These are phyloP conservation scores for Cicer cuneatum DNA, from an alignment of 306 rosid genomes.

Conservation along the genomic window DNA sequence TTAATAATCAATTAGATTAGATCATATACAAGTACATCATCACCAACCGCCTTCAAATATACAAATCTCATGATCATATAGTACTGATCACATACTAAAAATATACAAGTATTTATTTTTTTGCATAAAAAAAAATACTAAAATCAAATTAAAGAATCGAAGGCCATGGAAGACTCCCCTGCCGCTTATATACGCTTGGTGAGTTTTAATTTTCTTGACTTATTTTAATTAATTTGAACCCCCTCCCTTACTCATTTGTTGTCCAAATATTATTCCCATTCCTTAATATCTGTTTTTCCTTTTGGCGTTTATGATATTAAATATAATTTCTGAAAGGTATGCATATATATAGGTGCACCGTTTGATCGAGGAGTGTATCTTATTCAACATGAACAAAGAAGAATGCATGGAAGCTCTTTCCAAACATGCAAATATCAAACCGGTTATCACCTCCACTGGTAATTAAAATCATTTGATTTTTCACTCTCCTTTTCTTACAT, in stretches of 20 bases:
- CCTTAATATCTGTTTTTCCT: not conserved
- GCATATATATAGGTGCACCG: slow-evolving; percentile 71
- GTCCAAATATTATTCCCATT: not conserved
- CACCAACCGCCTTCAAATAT: slow-evolving; percentile 24
- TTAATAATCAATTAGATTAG: not conserved
- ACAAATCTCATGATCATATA: not conserved
- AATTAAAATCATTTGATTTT: not conserved
- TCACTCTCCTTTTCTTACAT: not conserved
- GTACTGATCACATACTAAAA: too few species aligned
- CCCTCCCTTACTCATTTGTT: not conserved
- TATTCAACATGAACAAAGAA: slow-evolving; percentile 91
- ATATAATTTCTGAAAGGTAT: not conserved
- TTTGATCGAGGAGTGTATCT: slow-evolving; percentile 84
- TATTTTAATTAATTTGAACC: not conserved
- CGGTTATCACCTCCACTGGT: slow-evolving; percentile 91
- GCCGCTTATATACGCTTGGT: slow-evolving; percentile 90
- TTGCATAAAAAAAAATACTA: not conserved
- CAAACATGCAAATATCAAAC: slow-evolving; percentile 86
- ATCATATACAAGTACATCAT: slow-evolving; percentile 23
- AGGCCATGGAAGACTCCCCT: slow-evolving; percentile 66
- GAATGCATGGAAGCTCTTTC: slow-evolving; percentile 97
- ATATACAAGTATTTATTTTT: too few species aligned
- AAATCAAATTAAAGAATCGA: not conserved
- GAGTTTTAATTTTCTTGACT: slow-evolving; percentile 39
- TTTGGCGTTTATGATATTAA: not conserved